phyloP scores from a whole-genome alignment of 108 stramenopile species.

The Cyclotella baltica region DNA sequence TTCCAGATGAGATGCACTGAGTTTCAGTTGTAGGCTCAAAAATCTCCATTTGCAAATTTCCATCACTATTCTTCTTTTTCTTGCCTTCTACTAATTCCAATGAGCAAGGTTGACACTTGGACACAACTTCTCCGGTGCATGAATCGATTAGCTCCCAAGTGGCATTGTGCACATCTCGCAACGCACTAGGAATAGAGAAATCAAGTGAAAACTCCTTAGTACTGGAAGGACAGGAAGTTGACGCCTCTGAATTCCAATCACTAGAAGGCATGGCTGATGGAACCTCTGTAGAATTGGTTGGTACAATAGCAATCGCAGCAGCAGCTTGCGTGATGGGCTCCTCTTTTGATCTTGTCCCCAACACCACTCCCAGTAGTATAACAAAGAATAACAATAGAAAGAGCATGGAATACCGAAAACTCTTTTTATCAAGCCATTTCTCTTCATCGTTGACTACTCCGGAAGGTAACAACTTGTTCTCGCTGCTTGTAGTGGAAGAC shows the following conservation, averaged over 20 bases:
- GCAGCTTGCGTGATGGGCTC: neutral
- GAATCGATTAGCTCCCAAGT: constrained; percentile 28
- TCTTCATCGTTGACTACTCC: neutral
- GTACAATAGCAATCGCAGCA: neutral
- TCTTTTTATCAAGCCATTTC: neutral
- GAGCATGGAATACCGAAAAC: neutral
- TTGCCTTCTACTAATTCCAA: neutral
- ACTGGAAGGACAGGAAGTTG: neutral
- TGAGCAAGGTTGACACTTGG: constrained; percentile 23
- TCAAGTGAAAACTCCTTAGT: neutral
- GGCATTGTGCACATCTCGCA: neutral
- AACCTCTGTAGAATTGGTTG: neutral
- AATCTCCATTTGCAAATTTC: constrained; percentile 4
- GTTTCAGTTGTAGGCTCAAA: neutral
- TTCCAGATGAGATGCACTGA: constrained; percentile 1
- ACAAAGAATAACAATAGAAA: constrained; percentile 10
- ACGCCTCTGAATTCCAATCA: neutral
- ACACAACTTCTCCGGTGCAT: constrained; percentile 25
- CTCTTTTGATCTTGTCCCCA: neutral
- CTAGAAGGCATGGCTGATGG: neutral
- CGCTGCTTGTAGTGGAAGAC: neutral
- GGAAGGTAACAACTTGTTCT: neutral
- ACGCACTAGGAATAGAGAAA: neutral
- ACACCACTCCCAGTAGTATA: constrained; percentile 2
- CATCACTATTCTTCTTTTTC: neutral